These are phyloP conservation scores for Sarcocystis neurona DNA, from an alignment of 169 alveolate species.

Conservation along the genomic window DNA sequence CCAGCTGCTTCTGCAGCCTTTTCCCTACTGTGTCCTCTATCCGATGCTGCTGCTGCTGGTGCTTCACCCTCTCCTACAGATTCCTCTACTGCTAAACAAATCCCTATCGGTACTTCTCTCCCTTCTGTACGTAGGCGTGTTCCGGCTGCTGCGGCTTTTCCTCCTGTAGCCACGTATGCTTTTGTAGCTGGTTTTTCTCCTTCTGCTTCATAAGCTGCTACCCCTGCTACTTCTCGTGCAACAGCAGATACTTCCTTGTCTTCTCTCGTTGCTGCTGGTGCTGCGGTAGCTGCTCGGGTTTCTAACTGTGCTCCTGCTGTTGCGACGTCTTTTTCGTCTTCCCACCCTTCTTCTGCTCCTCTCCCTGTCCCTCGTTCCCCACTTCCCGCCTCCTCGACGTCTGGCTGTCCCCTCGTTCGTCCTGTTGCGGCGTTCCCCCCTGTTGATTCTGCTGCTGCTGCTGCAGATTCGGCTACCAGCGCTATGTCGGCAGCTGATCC, in stretches of 20 bases:
- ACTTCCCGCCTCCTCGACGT: no score
- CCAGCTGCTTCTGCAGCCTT: neutral
- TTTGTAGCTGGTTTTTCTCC: no score
- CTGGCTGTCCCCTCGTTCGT: no score
- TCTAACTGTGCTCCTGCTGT: no score
- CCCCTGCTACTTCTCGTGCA: slow-evolving; percentile 22
- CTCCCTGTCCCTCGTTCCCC: no score
- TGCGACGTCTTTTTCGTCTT: no score
- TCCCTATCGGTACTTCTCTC: neutral
- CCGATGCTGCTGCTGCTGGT: neutral
- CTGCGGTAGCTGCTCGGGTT: slow-evolving; percentile 8
- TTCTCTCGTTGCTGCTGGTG: neutral
- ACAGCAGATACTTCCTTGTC: neutral
- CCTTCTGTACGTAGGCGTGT: no score
- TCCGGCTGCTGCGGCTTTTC: no score
- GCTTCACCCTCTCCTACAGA: slow-evolving; percentile 1
- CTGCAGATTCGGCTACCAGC: slow-evolving; percentile 2
- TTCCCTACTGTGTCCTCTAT: neutral
- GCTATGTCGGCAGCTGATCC: neutral
- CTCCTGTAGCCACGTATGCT: no score
- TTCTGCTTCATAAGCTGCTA: slow-evolving; percentile 4
- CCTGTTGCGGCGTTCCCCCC: neutral
- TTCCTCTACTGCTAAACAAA: neutral
- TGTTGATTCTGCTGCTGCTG: neutral
- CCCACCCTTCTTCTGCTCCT: no score